Conservation (phyloP, 768 basidiomycete species). For the Pleurotus tuoliensis region DNA sequence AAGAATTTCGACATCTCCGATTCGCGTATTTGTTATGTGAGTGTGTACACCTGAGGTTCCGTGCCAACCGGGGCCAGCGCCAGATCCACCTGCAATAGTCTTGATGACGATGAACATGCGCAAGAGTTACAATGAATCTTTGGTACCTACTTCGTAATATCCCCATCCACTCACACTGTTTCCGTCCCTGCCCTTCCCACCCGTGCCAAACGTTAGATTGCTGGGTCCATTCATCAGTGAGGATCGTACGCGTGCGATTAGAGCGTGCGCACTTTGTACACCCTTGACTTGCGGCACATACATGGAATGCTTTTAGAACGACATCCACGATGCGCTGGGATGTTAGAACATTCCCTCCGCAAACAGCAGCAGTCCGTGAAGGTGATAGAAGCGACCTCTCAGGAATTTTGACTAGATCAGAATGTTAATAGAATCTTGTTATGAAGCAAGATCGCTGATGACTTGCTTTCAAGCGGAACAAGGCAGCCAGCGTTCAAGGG, state of each 20-base stretch:
- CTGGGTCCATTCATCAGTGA: conserved; percentile 27
- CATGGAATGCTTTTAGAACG: conserved; percentile 88
- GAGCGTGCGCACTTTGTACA: conserved; percentile 72
- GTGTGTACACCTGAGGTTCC: conserved; percentile 93
- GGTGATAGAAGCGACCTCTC: conserved; percentile 76
- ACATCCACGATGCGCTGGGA: conserved; percentile 95
- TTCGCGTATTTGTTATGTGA: conserved; percentile 90
- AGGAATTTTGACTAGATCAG: conserved; percentile 67
- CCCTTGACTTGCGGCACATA: conserved; percentile 89
- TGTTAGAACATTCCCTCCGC: conserved; percentile 89
- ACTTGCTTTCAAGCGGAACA: conserved; percentile 74
- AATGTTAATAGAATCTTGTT: conserved; percentile 8
- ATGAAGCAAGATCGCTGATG: not conserved
- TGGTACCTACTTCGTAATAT: conserved; percentile 66
- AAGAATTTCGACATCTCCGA: conserved; percentile 90
- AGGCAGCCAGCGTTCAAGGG: conserved; percentile 94
- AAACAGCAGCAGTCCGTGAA: conserved; percentile 84
- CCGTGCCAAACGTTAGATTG: conserved; percentile 86
- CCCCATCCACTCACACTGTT: conserved; percentile 80
- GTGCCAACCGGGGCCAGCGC: conserved; percentile 86
- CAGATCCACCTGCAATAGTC: conserved; percentile 94
- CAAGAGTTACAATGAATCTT: not conserved
- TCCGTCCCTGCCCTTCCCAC: conserved; percentile 83
- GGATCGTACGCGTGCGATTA: conserved; percentile 4
- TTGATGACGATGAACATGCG: conserved; percentile 23